Evolutionary conservation across 2,329 filamentous ascomycete genomes (phyloP).

Genomic region (Penicillium sp.): DNA sequence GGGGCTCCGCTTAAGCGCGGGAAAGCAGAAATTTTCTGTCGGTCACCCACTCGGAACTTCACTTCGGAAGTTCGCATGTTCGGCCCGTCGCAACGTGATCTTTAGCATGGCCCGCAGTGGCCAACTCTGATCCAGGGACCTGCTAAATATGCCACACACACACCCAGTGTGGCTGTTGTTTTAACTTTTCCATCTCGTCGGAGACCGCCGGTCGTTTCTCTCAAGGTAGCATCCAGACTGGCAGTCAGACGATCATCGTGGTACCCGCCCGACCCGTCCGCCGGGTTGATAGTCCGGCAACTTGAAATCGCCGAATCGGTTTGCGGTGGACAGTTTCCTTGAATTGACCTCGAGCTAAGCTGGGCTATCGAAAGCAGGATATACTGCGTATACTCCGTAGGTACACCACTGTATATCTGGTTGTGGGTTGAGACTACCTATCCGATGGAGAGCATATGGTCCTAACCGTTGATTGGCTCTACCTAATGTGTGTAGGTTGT

Average conservation of each 20-base stretch:
- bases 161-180: no score
- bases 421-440: not conserved
- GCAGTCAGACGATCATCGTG: not conserved
- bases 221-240: not conserved
- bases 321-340: not conserved
- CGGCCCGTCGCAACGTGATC: conserved; percentile 20
- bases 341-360: not conserved
- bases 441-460: not conserved
- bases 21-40: conserved; percentile 25
- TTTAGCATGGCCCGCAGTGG: conserved; percentile 8
- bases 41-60: conserved; percentile 10
- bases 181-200: not conserved
- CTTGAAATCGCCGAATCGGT: not conserved
- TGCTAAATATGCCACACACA: no score
- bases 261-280: not conserved
- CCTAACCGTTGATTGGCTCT: no score
- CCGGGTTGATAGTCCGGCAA: not conserved
- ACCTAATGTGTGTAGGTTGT: no score
- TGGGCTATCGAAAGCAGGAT: not conserved
- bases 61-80: conserved; percentile 12
- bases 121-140: no score
- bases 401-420: no score
- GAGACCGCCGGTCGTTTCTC: not conserved
- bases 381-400: no score
- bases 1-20: conserved; percentile 12